Percentiles rank a stretch among this genome's conserved stretches.
These are phyloP conservation scores for Cucurbita ficifolia DNA, from an alignment of 306 rosid genomes.

Conservation along the genomic window DNA sequence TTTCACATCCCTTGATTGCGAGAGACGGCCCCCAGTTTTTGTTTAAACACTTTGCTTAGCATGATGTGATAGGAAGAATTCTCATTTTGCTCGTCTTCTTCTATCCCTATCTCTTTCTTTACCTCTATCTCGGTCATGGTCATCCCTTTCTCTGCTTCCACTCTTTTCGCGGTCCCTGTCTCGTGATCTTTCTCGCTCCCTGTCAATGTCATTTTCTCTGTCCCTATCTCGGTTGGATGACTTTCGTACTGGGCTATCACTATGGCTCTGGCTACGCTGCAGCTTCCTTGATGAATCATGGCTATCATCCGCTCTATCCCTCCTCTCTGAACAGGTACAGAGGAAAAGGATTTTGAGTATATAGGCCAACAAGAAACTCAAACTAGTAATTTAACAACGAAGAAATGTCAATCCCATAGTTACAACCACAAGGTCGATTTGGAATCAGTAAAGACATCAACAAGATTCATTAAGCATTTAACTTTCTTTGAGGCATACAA, in stretches of 20 bases:
- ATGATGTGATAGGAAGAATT: neutral
- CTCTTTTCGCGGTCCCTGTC: slow-evolving; percentile 62
- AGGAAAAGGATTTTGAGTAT: neutral
- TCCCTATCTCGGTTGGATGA: slow-evolving; percentile 56
- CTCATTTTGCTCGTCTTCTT: slow-evolving; percentile 53
- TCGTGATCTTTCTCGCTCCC: slow-evolving; percentile 52
- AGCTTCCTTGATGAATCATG: slow-evolving; percentile 57
- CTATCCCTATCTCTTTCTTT: slow-evolving; percentile 35
- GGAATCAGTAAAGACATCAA: too few species aligned
- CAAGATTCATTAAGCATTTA: too few species aligned
- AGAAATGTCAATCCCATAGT: too few species aligned
- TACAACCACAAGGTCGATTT: too few species aligned
- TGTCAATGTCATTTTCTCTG: slow-evolving; percentile 44
- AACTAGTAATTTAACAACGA: neutral
- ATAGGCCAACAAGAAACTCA: neutral
- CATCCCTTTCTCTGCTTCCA: slow-evolving; percentile 90
- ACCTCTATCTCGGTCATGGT: slow-evolving; percentile 55
- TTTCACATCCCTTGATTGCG: neutral
- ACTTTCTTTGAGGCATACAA: too few species aligned
- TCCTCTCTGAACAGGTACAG: slow-evolving; percentile 48
- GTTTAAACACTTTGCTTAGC: neutral
- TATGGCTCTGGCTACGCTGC: slow-evolving; percentile 56
- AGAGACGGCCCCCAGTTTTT: neutral
- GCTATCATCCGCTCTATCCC: slow-evolving; percentile 41
- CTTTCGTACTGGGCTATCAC: slow-evolving; percentile 54